phyloP scores from a whole-genome alignment of 108 stramenopile species.

The Stephanodiscus minutulus region DNA sequence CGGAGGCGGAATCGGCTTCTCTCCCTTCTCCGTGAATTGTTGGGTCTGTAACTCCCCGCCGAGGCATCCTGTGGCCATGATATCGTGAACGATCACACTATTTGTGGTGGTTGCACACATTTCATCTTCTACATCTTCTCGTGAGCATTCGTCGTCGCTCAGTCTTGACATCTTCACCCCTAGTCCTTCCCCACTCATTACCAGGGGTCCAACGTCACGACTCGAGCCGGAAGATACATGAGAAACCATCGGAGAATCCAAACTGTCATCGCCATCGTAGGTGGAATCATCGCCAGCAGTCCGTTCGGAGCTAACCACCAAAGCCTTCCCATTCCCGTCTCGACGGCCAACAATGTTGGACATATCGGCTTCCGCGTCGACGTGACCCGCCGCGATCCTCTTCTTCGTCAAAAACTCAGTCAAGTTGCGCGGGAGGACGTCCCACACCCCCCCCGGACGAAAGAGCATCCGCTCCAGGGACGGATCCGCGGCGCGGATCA shows the following conservation, averaged over 20 bases:
- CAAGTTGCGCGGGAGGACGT: conserved; percentile 12
- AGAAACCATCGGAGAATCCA: conserved; percentile 13
- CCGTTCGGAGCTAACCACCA: background rate
- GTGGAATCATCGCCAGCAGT: background rate
- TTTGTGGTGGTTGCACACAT: background rate
- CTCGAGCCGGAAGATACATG: background rate
- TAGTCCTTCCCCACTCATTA: background rate
- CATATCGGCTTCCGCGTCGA: background rate
- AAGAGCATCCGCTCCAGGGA: conserved; percentile 32
- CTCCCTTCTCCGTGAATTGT: background rate
- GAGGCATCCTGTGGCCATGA: background rate
- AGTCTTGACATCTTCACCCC: background rate
- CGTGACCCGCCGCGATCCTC: conserved; percentile 3
- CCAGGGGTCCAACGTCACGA: conserved; percentile 1
- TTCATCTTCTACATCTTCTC: background rate
- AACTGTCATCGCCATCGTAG: conserved; percentile 11
- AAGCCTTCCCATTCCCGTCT: background rate
- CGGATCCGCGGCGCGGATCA: conserved; percentile 36
- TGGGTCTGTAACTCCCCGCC: background rate
- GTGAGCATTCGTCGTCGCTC: background rate
- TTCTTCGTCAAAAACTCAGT: conserved; percentile 17
- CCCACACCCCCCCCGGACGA: conserved; percentile 40
- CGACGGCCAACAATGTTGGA: background rate
- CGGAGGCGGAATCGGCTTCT: conserved; percentile 1
- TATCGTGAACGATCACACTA: background rate